Conservation (phyloP, 805 yeast species). For the Candida alai region DNA sequence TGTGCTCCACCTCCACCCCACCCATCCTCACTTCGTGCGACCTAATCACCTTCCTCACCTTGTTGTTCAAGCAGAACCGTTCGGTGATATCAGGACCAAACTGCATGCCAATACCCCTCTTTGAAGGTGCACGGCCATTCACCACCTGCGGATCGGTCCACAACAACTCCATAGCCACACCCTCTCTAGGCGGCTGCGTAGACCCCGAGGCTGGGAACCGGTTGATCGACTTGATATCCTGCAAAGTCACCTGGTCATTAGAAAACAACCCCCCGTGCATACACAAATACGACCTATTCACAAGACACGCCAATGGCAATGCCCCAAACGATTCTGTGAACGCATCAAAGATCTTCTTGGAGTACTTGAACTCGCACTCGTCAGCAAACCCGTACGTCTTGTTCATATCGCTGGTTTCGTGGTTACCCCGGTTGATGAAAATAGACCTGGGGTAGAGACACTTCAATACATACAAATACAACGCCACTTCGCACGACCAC, state of each 20-base stretch:
- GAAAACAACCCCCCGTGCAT: constrained; percentile 97
- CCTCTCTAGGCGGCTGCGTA: constrained; percentile 84
- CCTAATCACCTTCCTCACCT: constrained; percentile 75
- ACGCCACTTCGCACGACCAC: constrained; percentile 96
- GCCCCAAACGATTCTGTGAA: constrained; percentile 84
- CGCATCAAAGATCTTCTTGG: constrained; percentile 72
- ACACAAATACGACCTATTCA: constrained; percentile 74
- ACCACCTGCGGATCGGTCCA: constrained; percentile 95
- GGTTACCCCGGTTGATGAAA: constrained; percentile 89
- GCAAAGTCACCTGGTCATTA: constrained; percentile 63
- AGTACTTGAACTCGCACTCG: constrained; percentile 89
- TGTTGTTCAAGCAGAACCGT: constrained; percentile 67
- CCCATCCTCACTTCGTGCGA: constrained; percentile 94
- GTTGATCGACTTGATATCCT: constrained; percentile 69
- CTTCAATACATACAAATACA: constrained; percentile 73
- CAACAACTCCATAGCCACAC: constrained; percentile 90
- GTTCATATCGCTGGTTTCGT: constrained; percentile 96
- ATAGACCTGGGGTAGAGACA: constrained; percentile 66
- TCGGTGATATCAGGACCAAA: constrained; percentile 95
- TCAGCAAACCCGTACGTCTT: constrained; percentile 95
- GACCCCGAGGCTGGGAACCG: constrained; percentile 51
- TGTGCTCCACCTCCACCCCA: constrained; percentile 86
- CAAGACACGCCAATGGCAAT: constrained; percentile 79
- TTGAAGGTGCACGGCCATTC: constrained; percentile 79
- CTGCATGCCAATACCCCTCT: constrained; percentile 93